These are phyloP conservation scores for Metarhizium humberi DNA, from an alignment of 2,329 filamentous ascomycete species.

Conservation along the genomic window DNA sequence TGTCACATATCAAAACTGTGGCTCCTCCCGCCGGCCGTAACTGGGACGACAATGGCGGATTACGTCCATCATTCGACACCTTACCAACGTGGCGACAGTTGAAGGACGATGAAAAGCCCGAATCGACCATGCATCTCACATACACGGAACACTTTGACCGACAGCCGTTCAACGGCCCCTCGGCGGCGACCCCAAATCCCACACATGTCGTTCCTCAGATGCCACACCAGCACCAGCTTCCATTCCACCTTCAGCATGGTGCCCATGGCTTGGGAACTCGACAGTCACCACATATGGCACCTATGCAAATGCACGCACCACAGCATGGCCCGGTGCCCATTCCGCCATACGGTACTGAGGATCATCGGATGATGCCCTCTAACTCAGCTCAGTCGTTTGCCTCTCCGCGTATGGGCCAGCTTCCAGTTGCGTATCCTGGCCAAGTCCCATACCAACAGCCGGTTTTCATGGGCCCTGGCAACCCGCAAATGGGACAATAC, in stretches of 20 bases:
- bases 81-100: slow-evolving; percentile 73
- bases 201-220: slow-evolving; percentile 62
- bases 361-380: slow-evolving; percentile 81
- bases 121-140: slow-evolving; percentile 54
- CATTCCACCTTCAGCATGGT: slow-evolving; percentile 71
- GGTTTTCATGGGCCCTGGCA: slow-evolving; percentile 60
- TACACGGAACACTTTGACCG: slow-evolving; percentile 76
- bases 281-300: slow-evolving; percentile 65
- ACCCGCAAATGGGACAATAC: slow-evolving; percentile 60
- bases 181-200: slow-evolving; percentile 60
- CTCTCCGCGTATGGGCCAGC: slow-evolving; percentile 68
- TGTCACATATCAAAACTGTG: slow-evolving; percentile 44
- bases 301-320: slow-evolving; percentile 67
- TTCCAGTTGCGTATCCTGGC: slow-evolving; percentile 60
- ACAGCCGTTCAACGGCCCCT: slow-evolving; percentile 42
- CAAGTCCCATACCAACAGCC: slow-evolving; percentile 65
- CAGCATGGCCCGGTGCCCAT: slow-evolving; percentile 60
- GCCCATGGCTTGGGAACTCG: slow-evolving; percentile 58
- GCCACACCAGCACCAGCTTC: slow-evolving; percentile 75
- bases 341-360: slow-evolving; percentile 63
- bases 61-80: slow-evolving; percentile 78
- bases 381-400: slow-evolving; percentile 78
- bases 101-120: slow-evolving; percentile 60
- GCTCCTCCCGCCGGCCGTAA: slow-evolving; percentile 45
- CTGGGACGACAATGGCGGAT: slow-evolving; percentile 70